Evolutionary conservation across 495 filamentous ascomycete genomes (phyloP), one percentile per base, ranked within the genome.

Genomic region (Tetracladium setigerum): DNA sequence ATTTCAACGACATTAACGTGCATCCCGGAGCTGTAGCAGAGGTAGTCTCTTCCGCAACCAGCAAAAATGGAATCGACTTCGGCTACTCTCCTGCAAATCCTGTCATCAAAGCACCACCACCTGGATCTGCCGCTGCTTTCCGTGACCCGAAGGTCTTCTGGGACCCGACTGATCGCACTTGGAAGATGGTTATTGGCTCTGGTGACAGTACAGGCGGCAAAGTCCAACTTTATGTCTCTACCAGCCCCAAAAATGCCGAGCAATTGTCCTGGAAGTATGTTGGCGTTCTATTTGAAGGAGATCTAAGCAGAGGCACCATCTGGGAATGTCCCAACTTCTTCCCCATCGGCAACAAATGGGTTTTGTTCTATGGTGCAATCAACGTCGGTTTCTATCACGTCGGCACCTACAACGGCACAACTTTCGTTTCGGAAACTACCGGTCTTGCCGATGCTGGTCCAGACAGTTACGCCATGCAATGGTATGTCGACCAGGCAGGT

Each of bases 381-480:
- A 14, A 13, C 13, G 24, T 49, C 24, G 47, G 47, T 0, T 47
- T 64, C 44, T 71, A 65, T 19, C 50, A 67, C 16, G 45, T 69
- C 6, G 68, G 68, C 8, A 42, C 58, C 5, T 71, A 67, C 38
- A 53, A 71, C 38, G 67, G 68, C 2, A 64, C 55, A 0, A 54
- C 44, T 0, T 71, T 69, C 42, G 47, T 46, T 1, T 47, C 61
- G 1, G 62, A 67, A 30, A 31, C 41, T 12, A 44, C 37, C 14
- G 61, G 44, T 36, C 33, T 62, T 56, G 5, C 45, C 7, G 53
- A 55, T 32, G 42, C 37, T 8, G 53, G 53, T 31, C 52, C 52
- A 14, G 48, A 55, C 33, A 47, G 41, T 13, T 55, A 55, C 38
- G 53, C 53, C 10, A 45, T 31, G 13, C 47, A 50, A 38, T 47